Conservation (phyloP, 2,329 filamentous ascomycete species). For the Ophidiomyces ophidiicola region DNA sequence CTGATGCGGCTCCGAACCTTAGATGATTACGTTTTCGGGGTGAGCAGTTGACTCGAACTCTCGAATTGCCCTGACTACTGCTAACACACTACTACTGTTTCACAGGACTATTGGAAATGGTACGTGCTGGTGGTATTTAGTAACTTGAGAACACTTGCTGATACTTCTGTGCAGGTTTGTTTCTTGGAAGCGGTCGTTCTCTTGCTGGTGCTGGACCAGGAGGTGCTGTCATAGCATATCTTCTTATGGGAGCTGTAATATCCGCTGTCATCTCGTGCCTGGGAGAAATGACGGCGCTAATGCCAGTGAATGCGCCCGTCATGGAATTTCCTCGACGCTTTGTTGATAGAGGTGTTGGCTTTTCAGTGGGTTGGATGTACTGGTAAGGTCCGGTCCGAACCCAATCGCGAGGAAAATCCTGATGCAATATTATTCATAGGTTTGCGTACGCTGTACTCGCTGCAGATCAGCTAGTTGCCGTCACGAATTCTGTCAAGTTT, state of each 20-base stretch:
- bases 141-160: background rate
- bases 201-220: constrained; percentile 33
- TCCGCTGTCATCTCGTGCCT: constrained; percentile 35
- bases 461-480: constrained; percentile 30
- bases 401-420: constrained; percentile 10
- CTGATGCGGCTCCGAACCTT: constrained; percentile 1
- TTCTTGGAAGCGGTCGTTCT: constrained; percentile 31
- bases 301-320: constrained; percentile 32
- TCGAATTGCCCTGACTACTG: background rate
- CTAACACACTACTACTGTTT: constrained; percentile 8
- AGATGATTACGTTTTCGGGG: constrained; percentile 39
- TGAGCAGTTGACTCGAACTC: constrained; percentile 14
- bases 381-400: constrained; percentile 29
- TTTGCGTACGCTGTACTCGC: constrained; percentile 24
- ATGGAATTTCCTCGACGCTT: constrained; percentile 32
- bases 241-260: constrained; percentile 35
- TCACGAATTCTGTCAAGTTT: constrained; percentile 33
- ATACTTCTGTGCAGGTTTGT: constrained; percentile 23
- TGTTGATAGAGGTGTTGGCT: constrained; percentile 34
- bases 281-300: constrained; percentile 34
- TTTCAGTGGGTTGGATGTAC: constrained; percentile 36
- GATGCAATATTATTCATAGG: constrained; percentile 15
- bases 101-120: constrained; percentile 32
- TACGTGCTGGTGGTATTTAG: constrained; percentile 13
- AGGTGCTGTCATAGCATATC: constrained; percentile 31